Base-by-base conservation (phyloP, 1,139 yeast species). In the Sugiyamaella castrensis region DNA sequence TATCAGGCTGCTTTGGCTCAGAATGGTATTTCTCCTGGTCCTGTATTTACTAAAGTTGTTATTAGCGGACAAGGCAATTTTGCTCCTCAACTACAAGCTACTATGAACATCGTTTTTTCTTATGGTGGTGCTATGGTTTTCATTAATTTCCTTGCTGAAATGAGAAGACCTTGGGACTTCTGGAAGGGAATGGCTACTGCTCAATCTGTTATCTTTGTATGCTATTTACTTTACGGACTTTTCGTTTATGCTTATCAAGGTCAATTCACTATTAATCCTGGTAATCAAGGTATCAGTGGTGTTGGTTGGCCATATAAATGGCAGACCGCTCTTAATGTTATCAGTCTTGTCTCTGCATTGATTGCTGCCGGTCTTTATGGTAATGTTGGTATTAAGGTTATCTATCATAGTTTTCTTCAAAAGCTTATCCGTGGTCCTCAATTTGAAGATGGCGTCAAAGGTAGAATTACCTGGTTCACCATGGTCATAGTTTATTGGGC, bases 51-150 rank as follows among this genome's bases (percentile, higher is more conserved):
- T 19, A 37, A 54, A 28, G 60, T 56, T 12, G 62, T 67, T 27
- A 53, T 65, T 43, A 48, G 61, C 41, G 69, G 69, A 13, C 45
- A 55, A 15, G 61, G 59, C 11, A 56, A 57, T 40, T 67, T 64
- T 52, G 55, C 61, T 46, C 56, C 54, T 53, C 71, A 65, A 56
- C 63, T 70, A 31, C 57, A 59, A 46, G 77, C 71, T 41, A 62
- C 71, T 57, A 72, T 71, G 69, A 72, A 74, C 59, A 71, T 73
- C 57, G 76, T 73, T 31, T 74, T 70, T 53, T 71, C 77, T 4
- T 74, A 71, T 63, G 77, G 77, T 50, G 77, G 77, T 59, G 75
- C 77, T 19, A 67, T 73, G 55, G 69, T 73, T 51, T 73, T 72
- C 59, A 64, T 69, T 33, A 76, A 73, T 55, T 68, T 73, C 53